phyloP scores from a whole-genome alignment of 2,329 filamentous ascomycete genomes.

The Ascochyta koolunga region DNA sequence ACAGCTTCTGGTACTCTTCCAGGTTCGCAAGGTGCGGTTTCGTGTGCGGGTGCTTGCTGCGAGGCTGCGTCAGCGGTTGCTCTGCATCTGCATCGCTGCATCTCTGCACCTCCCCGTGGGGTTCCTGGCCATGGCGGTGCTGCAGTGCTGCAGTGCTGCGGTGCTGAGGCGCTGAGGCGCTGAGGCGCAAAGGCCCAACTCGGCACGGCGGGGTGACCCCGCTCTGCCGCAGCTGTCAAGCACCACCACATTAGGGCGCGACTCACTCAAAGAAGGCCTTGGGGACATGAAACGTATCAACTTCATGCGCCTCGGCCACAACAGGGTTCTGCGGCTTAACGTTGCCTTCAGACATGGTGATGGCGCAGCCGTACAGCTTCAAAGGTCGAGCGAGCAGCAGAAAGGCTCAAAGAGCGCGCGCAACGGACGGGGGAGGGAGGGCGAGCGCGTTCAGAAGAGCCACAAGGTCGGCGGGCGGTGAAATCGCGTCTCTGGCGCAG shows the following conservation, averaged over 20 bases:
- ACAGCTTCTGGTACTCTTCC: slow-evolving; percentile 68
- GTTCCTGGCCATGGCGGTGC: too few relatives aligned
- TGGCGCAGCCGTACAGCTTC: slow-evolving; percentile 5
- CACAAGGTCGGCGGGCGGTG: slow-evolving; percentile 9
- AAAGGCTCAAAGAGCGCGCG: slow-evolving; percentile 3
- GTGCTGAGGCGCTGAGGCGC: too few relatives aligned
- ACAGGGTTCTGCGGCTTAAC: slow-evolving; percentile 53
- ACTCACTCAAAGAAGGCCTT: slow-evolving; percentile 54
- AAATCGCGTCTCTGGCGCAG: slow-evolving; percentile 17
- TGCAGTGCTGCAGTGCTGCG: too few relatives aligned
- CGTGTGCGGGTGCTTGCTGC: slow-evolving; percentile 63
- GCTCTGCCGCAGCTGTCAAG: slow-evolving; percentile 28
- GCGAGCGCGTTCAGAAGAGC: slow-evolving; percentile 6
- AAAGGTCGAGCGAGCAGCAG: not conserved
- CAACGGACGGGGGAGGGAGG: slow-evolving; percentile 7
- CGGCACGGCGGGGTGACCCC: slow-evolving; percentile 44
- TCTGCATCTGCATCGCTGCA: not conserved
- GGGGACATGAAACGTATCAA: slow-evolving; percentile 72
- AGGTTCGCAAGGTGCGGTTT: slow-evolving; percentile 65
- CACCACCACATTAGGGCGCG: slow-evolving; percentile 19
- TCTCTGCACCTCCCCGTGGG: too few relatives aligned
- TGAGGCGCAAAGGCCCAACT: slow-evolving; percentile 12
- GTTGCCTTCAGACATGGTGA: slow-evolving; percentile 54
- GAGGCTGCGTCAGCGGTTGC: slow-evolving; percentile 18
- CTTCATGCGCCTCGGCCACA: slow-evolving; percentile 76